Conservation (phyloP, 176 grass and related monocot genomes). For the Elymus sibiricus region DNA sequence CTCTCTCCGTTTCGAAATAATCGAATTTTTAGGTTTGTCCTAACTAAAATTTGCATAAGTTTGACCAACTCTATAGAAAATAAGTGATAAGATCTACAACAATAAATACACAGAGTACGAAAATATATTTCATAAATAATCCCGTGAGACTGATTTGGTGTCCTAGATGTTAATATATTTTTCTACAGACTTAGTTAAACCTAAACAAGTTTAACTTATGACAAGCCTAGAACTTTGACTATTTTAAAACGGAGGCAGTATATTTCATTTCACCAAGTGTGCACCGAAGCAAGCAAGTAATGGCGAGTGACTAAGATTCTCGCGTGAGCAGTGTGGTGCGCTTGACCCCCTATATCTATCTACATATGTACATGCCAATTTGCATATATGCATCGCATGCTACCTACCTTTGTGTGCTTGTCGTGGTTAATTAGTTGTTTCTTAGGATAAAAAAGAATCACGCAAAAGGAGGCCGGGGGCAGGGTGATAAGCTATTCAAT, state of each 20-base stretch:
- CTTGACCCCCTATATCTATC: constrained; percentile 17
- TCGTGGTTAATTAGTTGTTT: not conserved
- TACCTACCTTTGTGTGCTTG: not conserved
- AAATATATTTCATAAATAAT: too few relatives aligned
- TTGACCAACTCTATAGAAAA: too few relatives aligned
- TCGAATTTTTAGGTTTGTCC: too few relatives aligned
- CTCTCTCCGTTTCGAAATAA: too few relatives aligned
- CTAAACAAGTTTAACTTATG: too few relatives aligned
- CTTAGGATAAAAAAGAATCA: constrained; percentile 15
- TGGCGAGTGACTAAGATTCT: constrained; percentile 73
- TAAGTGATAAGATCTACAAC: too few relatives aligned
- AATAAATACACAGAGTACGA: too few relatives aligned
- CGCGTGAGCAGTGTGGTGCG: constrained; percentile 31
- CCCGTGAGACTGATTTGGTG: too few relatives aligned
- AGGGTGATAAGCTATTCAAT: constrained; percentile 27
- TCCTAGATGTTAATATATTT: too few relatives aligned
- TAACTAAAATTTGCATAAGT: too few relatives aligned
- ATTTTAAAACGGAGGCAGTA: not conserved
- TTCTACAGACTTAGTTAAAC: too few relatives aligned
- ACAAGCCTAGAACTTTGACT: too few relatives aligned
- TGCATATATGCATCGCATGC: not conserved
- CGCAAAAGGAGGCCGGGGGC: not conserved
- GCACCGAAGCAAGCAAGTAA: constrained; percentile 16
- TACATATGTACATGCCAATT: not conserved
- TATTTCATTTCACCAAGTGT: constrained; percentile 18